A percentile compares a stretch with the other conserved stretches of the same genome.
Conservation (phyloP, 345 rosid species). For the rapeseed (Brassica napus) region DNA sequence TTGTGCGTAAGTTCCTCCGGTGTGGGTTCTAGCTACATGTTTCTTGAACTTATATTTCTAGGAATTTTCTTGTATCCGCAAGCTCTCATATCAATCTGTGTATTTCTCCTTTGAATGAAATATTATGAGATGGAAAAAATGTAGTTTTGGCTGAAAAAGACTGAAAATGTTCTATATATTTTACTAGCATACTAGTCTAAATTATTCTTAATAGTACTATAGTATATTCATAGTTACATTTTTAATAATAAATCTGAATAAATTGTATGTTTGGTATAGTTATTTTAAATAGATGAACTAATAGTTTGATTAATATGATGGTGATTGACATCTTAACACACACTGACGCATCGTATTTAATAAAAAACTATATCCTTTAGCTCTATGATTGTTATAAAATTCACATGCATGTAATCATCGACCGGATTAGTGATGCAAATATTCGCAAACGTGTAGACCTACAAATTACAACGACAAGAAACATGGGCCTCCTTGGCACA, state of each 20-base stretch:
- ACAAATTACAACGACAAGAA: neutral
- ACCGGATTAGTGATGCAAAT: conserved; percentile 4
- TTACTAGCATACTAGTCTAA: neutral
- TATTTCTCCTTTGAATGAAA: no score
- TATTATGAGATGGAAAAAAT: no score
- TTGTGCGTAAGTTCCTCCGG: no score
- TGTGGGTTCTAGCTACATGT: no score
- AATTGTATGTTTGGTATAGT: neutral
- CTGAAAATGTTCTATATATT: neutral
- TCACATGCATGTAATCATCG: conserved; percentile 5
- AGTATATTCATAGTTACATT: neutral
- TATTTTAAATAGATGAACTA: neutral
- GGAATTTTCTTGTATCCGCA: no score
- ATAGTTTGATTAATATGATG: neutral
- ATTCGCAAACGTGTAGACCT: conserved; percentile 20
- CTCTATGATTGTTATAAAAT: neutral
- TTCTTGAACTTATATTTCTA: no score
- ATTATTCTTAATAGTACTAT: neutral
- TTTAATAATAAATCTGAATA: neutral
- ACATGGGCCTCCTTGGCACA: neutral
- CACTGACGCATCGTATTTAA: neutral
- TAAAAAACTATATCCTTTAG: neutral
- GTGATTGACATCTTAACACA: neutral
- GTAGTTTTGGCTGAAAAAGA: neutral
- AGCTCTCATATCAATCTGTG: no score